These are phyloP conservation scores for Tetracladium maxilliforme DNA, from an alignment of 2,329 filamentous ascomycete species.

Conservation along the genomic window DNA sequence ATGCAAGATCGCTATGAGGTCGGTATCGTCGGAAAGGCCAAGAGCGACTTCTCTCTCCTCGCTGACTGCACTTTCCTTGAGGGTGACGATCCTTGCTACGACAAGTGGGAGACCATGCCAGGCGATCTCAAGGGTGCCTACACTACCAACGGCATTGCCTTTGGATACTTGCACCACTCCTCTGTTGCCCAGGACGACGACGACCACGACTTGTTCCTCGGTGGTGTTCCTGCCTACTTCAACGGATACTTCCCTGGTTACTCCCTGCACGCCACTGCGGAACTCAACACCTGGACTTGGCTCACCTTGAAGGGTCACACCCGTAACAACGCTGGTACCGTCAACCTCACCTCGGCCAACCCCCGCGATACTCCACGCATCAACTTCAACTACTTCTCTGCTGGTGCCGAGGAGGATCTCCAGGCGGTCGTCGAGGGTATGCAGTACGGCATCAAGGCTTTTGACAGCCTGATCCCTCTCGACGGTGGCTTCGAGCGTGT, in stretches of 20 bases:
- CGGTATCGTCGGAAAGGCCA: conserved; percentile 24
- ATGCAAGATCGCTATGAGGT: conserved; percentile 42
- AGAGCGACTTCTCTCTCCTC: conserved; percentile 19
- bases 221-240: conserved; percentile 14
- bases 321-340: conserved; percentile 44
- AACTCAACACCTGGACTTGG: conserved; percentile 21
- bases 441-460: conserved; percentile 10
- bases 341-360: conserved; percentile 43
- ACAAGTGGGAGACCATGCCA: conserved; percentile 6
- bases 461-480: conserved; percentile 23
- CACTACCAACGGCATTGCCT: conserved; percentile 34
- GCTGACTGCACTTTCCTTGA: conserved; percentile 18
- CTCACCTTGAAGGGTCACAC: conserved; percentile 45
- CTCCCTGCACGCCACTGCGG: conserved; percentile 18
- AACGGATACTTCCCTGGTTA: conserved; percentile 27
- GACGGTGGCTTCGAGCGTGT: conserved; percentile 24
- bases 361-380: conserved; percentile 50
- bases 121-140: conserved; percentile 10
- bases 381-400: conserved; percentile 42
- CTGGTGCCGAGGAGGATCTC: conserved; percentile 17
- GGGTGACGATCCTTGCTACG: conserved; percentile 18
- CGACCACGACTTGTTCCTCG: conserved; percentile 21
- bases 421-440: conserved; percentile 7
- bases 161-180: conserved; percentile 11
- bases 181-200: conserved; percentile 19